Evolutionary conservation across 306 rosid species (phyloP).

Genomic region (Trifolium dubium): DNA sequence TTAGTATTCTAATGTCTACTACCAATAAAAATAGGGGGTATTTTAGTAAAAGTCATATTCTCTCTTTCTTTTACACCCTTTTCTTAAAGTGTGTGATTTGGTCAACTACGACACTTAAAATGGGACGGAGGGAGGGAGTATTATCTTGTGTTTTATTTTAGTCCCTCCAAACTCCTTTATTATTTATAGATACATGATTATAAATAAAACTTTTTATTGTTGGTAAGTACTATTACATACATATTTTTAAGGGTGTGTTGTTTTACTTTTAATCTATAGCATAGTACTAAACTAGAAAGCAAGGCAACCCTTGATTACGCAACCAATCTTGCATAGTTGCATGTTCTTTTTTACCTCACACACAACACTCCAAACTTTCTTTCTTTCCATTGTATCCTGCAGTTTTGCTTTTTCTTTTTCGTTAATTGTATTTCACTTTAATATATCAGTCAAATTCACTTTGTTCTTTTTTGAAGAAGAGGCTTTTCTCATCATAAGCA

Average conservation of each 20-base stretch:
- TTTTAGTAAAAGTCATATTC: too few species aligned
- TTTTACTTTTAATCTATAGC: neutral
- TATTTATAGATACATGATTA: too few species aligned
- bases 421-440: constrained; percentile 48
- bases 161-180: too few species aligned
- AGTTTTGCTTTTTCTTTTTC: constrained; percentile 47
- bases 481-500: constrained; percentile 41
- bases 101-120: too few species aligned
- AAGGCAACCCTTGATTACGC: constrained; percentile 38
- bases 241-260: neutral
- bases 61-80: too few species aligned
- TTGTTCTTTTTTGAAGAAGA: constrained; percentile 44
- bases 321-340: constrained; percentile 31
- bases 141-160: too few species aligned
- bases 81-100: too few species aligned
- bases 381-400: constrained; percentile 32
- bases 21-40: too few species aligned
- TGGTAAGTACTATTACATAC: neutral
- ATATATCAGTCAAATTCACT: constrained; percentile 49
- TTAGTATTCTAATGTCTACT: too few species aligned
- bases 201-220: neutral
- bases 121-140: too few species aligned
- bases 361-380: constrained; percentile 22
- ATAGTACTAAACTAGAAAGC: neutral
- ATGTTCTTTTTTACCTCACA: constrained; percentile 33